Percentiles rank a stretch among this genome's conserved stretches.
These are phyloP conservation scores for Capillidium rhysosporum DNA, from an alignment of 371 early-diverging fungal genomes.

Conservation along the genomic window DNA sequence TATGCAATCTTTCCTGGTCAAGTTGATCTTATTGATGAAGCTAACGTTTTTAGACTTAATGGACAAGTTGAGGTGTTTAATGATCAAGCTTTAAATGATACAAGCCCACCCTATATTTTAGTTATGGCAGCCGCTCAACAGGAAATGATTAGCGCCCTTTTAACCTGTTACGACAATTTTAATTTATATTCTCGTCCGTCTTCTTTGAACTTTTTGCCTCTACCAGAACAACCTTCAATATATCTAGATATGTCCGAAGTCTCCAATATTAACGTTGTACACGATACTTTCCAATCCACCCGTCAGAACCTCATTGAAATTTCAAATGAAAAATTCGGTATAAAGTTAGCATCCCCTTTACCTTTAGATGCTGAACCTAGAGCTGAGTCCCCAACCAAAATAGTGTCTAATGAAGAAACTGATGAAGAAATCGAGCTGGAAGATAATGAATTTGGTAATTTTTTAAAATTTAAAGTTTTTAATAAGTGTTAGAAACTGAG, in stretches of 20 bases:
- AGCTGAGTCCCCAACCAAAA: neutral
- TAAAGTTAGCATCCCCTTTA: neutral
- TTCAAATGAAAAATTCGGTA: neutral
- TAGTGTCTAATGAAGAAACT: neutral
- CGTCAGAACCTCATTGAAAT: neutral
- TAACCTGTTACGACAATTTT: slow-evolving; percentile 22
- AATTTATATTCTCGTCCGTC: slow-evolving; percentile 23
- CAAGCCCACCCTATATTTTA: slow-evolving; percentile 14
- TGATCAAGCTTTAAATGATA: neutral
- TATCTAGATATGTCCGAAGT: slow-evolving; percentile 4
- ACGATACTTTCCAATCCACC: neutral
- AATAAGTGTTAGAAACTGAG: neutral
- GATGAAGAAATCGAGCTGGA: neutral
- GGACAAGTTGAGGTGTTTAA: slow-evolving; percentile 9
- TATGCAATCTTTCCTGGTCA: slow-evolving; percentile 52
- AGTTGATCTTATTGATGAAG: slow-evolving; percentile 20
- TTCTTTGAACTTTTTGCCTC: neutral
- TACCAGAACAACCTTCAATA: neutral
- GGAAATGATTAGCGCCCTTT: slow-evolving; percentile 20
- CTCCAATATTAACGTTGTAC: neutral
- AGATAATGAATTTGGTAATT: slow-evolving; percentile 7
- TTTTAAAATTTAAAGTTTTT: too few species aligned
- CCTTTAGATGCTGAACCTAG: neutral
- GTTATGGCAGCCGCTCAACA: slow-evolving; percentile 20
- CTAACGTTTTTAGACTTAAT: slow-evolving; percentile 22